Conservation (phyloP, 768 basidiomycete genomes). For the Mycena polygramma region DNA sequence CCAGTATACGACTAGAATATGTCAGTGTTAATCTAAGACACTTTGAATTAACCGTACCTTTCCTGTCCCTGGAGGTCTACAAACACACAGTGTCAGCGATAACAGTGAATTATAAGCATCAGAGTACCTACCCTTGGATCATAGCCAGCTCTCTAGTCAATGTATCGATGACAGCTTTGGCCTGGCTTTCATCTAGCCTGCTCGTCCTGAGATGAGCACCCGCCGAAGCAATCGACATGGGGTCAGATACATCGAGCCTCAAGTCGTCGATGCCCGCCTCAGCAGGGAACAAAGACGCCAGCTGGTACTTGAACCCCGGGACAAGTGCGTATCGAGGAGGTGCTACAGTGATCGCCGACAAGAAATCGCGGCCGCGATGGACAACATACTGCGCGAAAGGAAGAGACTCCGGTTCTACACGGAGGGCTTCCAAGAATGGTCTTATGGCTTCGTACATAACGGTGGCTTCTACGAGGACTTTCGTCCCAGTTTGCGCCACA, state of each 20-base stretch:
- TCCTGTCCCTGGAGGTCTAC: slow-evolving; percentile 83
- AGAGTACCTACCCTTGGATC: slow-evolving; percentile 72
- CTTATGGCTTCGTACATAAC: slow-evolving; percentile 78
- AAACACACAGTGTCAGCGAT: slow-evolving; percentile 12
- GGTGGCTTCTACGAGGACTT: slow-evolving; percentile 68
- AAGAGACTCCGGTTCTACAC: slow-evolving; percentile 66
- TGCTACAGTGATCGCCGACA: slow-evolving; percentile 52
- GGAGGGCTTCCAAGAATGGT: slow-evolving; percentile 75
- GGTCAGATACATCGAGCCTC: slow-evolving; percentile 56
- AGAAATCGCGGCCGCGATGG: slow-evolving; percentile 53
- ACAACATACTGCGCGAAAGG: slow-evolving; percentile 70
- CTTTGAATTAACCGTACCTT: slow-evolving; percentile 58
- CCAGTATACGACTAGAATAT: slow-evolving; percentile 70
- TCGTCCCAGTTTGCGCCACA: slow-evolving; percentile 38
- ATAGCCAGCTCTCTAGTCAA: slow-evolving; percentile 72
- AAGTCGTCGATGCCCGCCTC: slow-evolving; percentile 55
- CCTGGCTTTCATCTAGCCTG: slow-evolving; percentile 78
- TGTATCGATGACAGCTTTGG: slow-evolving; percentile 73
- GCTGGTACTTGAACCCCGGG: slow-evolving; percentile 69
- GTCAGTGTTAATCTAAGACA: slow-evolving; percentile 42
- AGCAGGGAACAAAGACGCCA: slow-evolving; percentile 65
- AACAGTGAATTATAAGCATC: background rate
- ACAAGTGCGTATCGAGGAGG: slow-evolving; percentile 68
- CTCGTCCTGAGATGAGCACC: slow-evolving; percentile 63
- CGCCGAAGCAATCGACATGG: slow-evolving; percentile 60